Percentiles rank a stretch among this genome's conserved stretches.
These are phyloP conservation scores for Fusarium marasasianum DNA, from an alignment of 2,329 filamentous ascomycete species.

Conservation along the genomic window DNA sequence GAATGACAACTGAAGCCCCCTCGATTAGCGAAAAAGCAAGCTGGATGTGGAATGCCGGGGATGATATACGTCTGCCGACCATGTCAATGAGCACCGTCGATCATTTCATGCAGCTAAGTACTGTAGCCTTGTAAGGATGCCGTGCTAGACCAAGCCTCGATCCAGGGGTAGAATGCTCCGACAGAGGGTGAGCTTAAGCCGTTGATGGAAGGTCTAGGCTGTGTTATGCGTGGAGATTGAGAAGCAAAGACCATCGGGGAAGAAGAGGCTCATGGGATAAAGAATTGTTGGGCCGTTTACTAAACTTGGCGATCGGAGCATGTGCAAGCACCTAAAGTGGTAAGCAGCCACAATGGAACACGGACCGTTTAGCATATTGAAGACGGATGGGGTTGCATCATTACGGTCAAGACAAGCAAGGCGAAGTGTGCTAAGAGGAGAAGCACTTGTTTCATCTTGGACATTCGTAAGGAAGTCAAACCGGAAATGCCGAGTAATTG, in stretches of 20 bases:
- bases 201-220: not conserved
- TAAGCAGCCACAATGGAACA: not conserved
- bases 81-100: not conserved
- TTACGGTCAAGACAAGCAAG: not conserved
- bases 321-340: not conserved
- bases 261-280: not conserved
- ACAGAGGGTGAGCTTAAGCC: not conserved
- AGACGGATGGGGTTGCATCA: not conserved
- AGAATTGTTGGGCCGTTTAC: not conserved
- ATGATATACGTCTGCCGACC: slow-evolving; percentile 3
- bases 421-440: not conserved
- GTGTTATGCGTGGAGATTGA: not conserved
- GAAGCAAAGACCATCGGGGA: not conserved
- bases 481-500: not conserved
- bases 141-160: not conserved
- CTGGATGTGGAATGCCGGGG: not conserved
- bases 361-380: not conserved
- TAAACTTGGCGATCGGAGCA: not conserved
- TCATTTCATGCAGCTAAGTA: not conserved
- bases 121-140: not conserved
- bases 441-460: not conserved
- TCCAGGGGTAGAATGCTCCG: not conserved
- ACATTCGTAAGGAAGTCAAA: not conserved
- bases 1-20: not conserved
- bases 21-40: not conserved